phyloP scores from a whole-genome alignment of 495 filamentous ascomycete genomes.

The Penicillium paxilli region DNA sequence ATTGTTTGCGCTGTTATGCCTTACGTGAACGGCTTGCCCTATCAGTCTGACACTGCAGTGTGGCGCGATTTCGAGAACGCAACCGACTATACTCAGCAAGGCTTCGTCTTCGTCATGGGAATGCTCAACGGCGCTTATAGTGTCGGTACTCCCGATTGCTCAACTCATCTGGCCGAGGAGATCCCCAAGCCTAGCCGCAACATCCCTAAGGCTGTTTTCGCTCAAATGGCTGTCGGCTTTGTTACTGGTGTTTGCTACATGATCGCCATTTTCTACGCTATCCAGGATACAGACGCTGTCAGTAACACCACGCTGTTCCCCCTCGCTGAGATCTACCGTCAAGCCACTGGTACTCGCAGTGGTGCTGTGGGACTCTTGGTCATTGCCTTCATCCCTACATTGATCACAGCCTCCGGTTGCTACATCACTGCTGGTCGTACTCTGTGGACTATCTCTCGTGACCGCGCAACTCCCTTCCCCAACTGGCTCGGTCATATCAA shows the following conservation, averaged over 20 bases:
- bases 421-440: conserved; percentile 78
- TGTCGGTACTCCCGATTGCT: conserved; percentile 76
- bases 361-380: conserved; percentile 61
- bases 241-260: conserved; percentile 49
- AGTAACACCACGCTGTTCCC: conserved; percentile 55
- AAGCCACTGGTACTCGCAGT: conserved; percentile 67
- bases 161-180: conserved; percentile 82
- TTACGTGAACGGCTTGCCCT: conserved; percentile 35
- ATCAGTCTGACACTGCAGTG: conserved; percentile 58
- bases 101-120: conserved; percentile 76
- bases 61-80: conserved; percentile 65
- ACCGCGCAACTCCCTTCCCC: conserved; percentile 56
- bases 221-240: conserved; percentile 52
- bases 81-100: conserved; percentile 67
- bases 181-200: conserved; percentile 58
- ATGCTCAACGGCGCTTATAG: conserved; percentile 86
- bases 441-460: conserved; percentile 81
- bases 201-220: conserved; percentile 52
- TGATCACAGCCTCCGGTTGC: conserved; percentile 64
- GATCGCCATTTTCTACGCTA: conserved; percentile 54
- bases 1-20: conserved; percentile 79
- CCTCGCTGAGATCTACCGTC: conserved; percentile 73
- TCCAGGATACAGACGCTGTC: conserved; percentile 43
- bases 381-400: conserved; percentile 63
- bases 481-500: conserved; percentile 40